Evolutionary conservation across 2,329 filamentous ascomycete species (phyloP), one percentile per base, ranked within the genome.

Genomic region (Cercospora sesami): DNA sequence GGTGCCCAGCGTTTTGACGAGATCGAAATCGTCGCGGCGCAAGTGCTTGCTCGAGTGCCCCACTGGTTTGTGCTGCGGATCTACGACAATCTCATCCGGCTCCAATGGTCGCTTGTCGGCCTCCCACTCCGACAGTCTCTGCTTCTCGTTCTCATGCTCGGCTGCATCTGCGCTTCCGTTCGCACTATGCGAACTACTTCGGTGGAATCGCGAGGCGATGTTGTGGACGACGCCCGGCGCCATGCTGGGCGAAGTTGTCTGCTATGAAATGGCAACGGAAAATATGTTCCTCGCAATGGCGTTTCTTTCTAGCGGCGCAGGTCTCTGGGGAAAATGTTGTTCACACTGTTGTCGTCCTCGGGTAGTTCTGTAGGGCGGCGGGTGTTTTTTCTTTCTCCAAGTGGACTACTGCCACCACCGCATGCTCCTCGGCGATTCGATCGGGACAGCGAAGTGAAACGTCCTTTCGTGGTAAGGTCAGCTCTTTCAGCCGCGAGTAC

Each of bases 1-100:
- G 48, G 91, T 94, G 70, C 90, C 91, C 71, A 94, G 81, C 12
- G 91, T 94, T 78, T 91, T 89, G 72, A 94, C 85, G 60, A 91
- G 84, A 68, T 87, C 84, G 77, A 94, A 94, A 81, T 93, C 90
- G 68, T 85, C 81, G 67, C 80, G 78, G 63, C 82, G 80, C 75
- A 85, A 73, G 65, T 81, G 76, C 67, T 80, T 80, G 63, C 80
- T 81, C 65, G 81, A 83, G 72, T 84, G 81, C 16, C 82, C 83
- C 28, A 84, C 81, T 10, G 75, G 75, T 76, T 84, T 84, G 67
- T 79, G 75, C 65, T 78, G 74, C 33, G 81, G 80, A 69, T 82
- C 81, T 51, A 77, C 73, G 69, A 79, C 75, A 66, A 84, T 81
- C 73, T 83, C 75, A 45, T 78, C 77, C 14, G 79, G 80, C 70